Evolutionary conservation across 176 grass and related monocot species (phyloP), one percentile per base, ranked within the genome.

Genomic region (Aegilops tauschii): DNA sequence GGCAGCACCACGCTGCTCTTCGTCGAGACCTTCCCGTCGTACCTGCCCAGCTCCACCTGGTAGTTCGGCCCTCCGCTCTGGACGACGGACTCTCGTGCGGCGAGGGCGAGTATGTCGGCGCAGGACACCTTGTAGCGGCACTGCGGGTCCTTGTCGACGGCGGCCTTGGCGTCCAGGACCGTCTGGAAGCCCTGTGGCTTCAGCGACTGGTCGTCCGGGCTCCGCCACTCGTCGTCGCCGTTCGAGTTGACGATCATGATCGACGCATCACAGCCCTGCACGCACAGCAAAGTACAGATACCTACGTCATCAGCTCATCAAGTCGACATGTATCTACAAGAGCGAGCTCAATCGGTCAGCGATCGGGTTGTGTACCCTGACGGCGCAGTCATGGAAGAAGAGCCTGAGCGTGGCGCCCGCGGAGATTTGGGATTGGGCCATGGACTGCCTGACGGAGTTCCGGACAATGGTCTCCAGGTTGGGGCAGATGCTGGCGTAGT

Each of bases 381-480:
- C 88, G n/a, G 90, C 85, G 49, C 90, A 95, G 79, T 95, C 93
- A 39, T 95, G 93, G 93, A 95, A 92, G 85, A 90, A 92, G 79
- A 95, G 90, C 25, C 93, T 79, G 6, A 95, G 88, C 37, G 90
- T 80, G 61, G 90, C 90, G 4, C 79, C 82, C 10, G 73, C 93
- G 18, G 87, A 28, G 65, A 88, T 47, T 10, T 75, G 90, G 28
- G 84, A 87, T 67, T 74, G 79, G 12, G 40, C 76, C 88, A 90
- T 85, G 77, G 83, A 71, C 68, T 67, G 45, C 16, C 64, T 62
- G 39, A 95, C 93, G 17, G 88, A 61, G 17, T 12, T 61, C 25
- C 83, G 91, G 20, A 95, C 61, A 52, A 93, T 80, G 82, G 13
- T 65, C 76, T 95, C 89, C 5, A 93, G 82, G 76, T 93, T 83